Evolutionary conservation across 2,329 filamentous ascomycete genomes (phyloP).

Genomic region (Thielaviopsis musarum): DNA sequence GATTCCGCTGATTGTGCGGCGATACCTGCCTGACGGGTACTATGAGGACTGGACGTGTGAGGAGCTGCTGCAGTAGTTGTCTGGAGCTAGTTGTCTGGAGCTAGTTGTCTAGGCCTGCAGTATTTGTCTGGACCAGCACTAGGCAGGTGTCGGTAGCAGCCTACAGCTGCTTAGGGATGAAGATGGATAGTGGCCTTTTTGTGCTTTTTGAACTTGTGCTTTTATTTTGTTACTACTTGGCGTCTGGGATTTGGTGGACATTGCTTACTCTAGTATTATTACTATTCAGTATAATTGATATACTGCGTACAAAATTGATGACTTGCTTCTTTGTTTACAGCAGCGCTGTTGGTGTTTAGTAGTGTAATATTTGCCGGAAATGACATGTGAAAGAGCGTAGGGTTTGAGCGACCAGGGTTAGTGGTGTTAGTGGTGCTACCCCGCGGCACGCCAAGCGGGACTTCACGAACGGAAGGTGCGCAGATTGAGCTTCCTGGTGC

Average conservation of each 20-base stretch:
- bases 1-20: slow-evolving; percentile 84
- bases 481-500: no score
- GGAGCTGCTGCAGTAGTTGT: slow-evolving; percentile 53
- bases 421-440: no score
- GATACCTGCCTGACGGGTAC: slow-evolving; percentile 92
- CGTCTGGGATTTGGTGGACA: slow-evolving; percentile 2
- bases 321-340: neutral
- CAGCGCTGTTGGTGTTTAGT: no score
- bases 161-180: no score
- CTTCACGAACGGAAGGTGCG: no score
- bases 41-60: slow-evolving; percentile 99
- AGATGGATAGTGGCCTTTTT: neutral
- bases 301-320: neutral
- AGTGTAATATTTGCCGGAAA: no score
- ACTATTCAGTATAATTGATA: neutral
- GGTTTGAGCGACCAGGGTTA: no score
- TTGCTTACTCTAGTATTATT: neutral
- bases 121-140: neutral
- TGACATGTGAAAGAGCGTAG: no score
- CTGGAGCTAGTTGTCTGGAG: neutral
- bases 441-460: no score
- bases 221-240: neutral
- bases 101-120: no score
- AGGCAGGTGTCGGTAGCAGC: no score
- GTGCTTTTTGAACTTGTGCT: neutral